A percentile compares a stretch with the other conserved stretches of the same genome.
phyloP scores from a whole-genome alignment of 2,329 filamentous ascomycete species.

The Polychaeton citri region DNA sequence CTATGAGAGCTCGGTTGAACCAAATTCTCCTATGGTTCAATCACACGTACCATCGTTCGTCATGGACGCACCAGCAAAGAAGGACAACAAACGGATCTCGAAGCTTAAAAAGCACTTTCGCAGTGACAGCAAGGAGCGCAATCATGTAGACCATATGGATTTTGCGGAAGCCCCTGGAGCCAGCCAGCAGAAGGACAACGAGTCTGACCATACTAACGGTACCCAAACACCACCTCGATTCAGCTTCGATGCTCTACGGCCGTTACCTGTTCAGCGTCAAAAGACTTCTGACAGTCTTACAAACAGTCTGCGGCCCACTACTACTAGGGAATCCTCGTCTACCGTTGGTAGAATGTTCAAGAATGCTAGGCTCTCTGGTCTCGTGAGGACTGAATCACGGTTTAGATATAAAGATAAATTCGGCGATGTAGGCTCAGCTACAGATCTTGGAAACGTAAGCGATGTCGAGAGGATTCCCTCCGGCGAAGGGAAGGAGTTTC shows the following conservation, averaged over 20 bases:
- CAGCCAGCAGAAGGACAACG: constrained; percentile 1
- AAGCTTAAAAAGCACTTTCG: constrained; percentile 20
- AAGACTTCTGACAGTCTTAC: background rate
- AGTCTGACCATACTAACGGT: background rate
- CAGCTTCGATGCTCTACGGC: background rate
- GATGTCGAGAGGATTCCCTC: background rate
- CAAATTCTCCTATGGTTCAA: constrained; percentile 15
- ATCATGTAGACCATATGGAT: constrained; percentile 17
- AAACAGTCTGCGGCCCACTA: background rate
- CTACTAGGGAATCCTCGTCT: background rate
- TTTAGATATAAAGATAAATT: background rate
- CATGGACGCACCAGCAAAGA: constrained; percentile 17
- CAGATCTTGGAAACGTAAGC: background rate
- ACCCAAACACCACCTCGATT: background rate
- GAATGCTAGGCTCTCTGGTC: background rate
- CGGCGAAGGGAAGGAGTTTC: background rate
- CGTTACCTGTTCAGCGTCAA: background rate
- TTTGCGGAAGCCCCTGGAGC: constrained; percentile 12
- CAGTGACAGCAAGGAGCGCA: constrained; percentile 21
- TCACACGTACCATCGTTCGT: constrained; percentile 23
- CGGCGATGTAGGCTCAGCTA: background rate
- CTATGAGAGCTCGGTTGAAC: background rate
- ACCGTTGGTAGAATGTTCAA: background rate
- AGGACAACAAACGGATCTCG: constrained; percentile 26
- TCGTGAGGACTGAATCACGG: background rate